Conservation (phyloP, 2,329 filamentous ascomycete species). For the Fusarium napiforme region DNA sequence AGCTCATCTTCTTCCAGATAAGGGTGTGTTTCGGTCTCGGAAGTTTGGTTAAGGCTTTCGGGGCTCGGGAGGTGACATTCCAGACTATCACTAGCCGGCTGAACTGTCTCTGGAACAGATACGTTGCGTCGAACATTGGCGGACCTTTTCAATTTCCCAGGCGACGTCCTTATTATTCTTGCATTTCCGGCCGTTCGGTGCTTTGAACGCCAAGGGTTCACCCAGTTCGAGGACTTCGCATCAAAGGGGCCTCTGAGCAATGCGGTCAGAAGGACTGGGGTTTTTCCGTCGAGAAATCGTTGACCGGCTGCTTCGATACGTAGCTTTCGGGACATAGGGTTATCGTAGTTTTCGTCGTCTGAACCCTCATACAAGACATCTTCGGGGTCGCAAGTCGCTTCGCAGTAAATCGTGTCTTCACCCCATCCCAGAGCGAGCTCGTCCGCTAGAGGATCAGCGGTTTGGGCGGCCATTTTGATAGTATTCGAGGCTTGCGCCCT, state of each 20-base stretch:
- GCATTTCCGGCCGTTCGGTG: slow-evolving; percentile 30
- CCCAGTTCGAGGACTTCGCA: slow-evolving; percentile 41
- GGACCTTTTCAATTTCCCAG: slow-evolving; percentile 27
- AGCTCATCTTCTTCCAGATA: slow-evolving; percentile 49
- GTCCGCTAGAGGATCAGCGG: slow-evolving; percentile 15
- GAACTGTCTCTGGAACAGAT: slow-evolving; percentile 32
- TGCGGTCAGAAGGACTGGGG: slow-evolving; percentile 69
- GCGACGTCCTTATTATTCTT: slow-evolving; percentile 27
- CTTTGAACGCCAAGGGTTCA: slow-evolving; percentile 51
- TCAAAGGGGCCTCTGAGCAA: slow-evolving; percentile 71
- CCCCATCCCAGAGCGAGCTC: slow-evolving; percentile 38
- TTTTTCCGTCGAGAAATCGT: slow-evolving; percentile 66
- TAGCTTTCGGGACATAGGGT: slow-evolving; percentile 57
- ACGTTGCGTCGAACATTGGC: slow-evolving; percentile 22
- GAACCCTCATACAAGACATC: slow-evolving; percentile 67
- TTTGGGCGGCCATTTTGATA: slow-evolving; percentile 26
- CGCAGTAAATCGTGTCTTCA: slow-evolving; percentile 58
- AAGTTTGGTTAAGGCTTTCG: slow-evolving; percentile 52
- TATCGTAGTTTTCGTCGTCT: slow-evolving; percentile 65
- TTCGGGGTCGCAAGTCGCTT: slow-evolving; percentile 53
- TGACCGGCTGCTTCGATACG: slow-evolving; percentile 70
- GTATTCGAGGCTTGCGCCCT: slow-evolving; percentile 25
- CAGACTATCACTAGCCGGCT: slow-evolving; percentile 32
- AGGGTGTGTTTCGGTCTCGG: slow-evolving; percentile 42
- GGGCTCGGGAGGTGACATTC: slow-evolving; percentile 57